A percentile compares a stretch with the other conserved stretches of the same genome.
These are phyloP conservation scores for Phytophthora vignae DNA, from an alignment of 352 stramenopile species.

Conservation along the genomic window DNA sequence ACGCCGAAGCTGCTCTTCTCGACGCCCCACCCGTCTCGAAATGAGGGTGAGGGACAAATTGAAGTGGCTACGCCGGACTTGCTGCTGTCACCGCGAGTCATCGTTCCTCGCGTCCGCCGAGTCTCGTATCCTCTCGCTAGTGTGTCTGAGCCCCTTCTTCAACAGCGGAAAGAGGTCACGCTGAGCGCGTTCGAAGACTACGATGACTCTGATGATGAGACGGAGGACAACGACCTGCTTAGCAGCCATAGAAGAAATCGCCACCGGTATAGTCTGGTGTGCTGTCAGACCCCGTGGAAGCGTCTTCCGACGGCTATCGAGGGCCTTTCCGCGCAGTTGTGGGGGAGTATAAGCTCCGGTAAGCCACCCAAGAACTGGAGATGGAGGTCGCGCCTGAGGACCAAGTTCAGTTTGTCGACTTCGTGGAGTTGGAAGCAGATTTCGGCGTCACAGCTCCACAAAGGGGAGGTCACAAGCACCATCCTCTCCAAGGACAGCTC, in stretches of 20 bases:
- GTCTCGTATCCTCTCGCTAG: constrained; percentile 26
- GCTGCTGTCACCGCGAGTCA: constrained; percentile 50
- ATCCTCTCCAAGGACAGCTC: constrained; percentile 62
- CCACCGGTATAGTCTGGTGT: constrained; percentile 48
- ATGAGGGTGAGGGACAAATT: constrained; percentile 54
- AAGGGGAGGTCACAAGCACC: constrained; percentile 66
- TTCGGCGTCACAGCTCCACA: constrained; percentile 49
- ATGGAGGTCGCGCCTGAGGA: constrained; percentile 55
- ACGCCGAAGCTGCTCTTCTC: constrained; percentile 87
- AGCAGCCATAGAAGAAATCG: constrained; percentile 8
- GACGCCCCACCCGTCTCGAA: constrained; percentile 69
- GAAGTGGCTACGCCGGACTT: constrained; percentile 62
- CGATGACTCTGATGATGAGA: constrained; percentile 50
- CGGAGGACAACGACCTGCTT: constrained; percentile 8
- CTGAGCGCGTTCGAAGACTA: constrained; percentile 41
- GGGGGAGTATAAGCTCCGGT: constrained; percentile 35
- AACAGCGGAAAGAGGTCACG: constrained; percentile 31
- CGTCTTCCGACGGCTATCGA: constrained; percentile 43
- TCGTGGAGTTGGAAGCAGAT: constrained; percentile 67
- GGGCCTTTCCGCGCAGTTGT: constrained; percentile 47
- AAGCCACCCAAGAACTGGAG: constrained; percentile 64
- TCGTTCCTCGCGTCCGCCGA: constrained; percentile 25
- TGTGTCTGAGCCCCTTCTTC: constrained; percentile 19
- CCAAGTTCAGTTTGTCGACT: constrained; percentile 33
- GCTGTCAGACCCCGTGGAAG: constrained; percentile 52